phyloP scores from a whole-genome alignment of 495 filamentous ascomycete genomes.

The Friedmanniomyces endolithicus region DNA sequence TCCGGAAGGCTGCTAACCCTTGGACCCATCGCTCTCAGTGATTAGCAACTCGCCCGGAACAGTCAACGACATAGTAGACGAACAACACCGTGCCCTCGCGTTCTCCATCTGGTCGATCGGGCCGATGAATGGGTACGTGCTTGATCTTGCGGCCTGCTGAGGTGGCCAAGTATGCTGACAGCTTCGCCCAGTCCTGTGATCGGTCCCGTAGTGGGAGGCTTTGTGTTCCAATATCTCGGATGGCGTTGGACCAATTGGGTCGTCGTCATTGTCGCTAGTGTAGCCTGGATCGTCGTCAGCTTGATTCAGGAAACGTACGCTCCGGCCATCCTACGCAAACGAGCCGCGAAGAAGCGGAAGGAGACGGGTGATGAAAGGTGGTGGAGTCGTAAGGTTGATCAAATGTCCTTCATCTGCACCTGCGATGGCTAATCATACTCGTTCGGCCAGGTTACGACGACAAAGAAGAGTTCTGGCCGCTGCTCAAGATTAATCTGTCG shows the following conservation, averaged over 20 bases:
- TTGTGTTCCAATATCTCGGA: constrained; percentile 61
- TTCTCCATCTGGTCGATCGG: constrained; percentile 69
- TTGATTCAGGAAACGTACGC: constrained; percentile 66
- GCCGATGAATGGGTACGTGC: constrained; percentile 54
- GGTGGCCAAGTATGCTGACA: not conserved
- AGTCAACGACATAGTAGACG: constrained; percentile 62
- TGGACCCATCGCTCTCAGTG: too few relatives aligned
- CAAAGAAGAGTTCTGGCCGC: constrained; percentile 38
- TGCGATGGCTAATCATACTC: too few relatives aligned
- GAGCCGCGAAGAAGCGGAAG: constrained; percentile 55
- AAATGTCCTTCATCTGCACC: too few relatives aligned
- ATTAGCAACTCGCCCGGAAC: constrained; percentile 73
- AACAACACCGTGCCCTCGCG: constrained; percentile 55
- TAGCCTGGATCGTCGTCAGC: constrained; percentile 40
- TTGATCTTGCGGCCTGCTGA: not conserved
- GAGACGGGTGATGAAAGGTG: constrained; percentile 62
- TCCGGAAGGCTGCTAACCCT: too few relatives aligned
- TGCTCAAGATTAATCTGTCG: constrained; percentile 58
- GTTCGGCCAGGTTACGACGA: too few relatives aligned
- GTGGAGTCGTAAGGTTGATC: too few relatives aligned
- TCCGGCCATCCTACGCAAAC: constrained; percentile 56
- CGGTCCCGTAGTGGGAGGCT: constrained; percentile 60
- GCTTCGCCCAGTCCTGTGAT: constrained; percentile 18
- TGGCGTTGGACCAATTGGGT: constrained; percentile 89
- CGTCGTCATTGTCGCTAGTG: constrained; percentile 53